Evolutionary conservation across 495 filamentous ascomycete genomes (phyloP), one percentile per base, ranked within the genome.

Genomic region (Trichoderma parareesei): DNA sequence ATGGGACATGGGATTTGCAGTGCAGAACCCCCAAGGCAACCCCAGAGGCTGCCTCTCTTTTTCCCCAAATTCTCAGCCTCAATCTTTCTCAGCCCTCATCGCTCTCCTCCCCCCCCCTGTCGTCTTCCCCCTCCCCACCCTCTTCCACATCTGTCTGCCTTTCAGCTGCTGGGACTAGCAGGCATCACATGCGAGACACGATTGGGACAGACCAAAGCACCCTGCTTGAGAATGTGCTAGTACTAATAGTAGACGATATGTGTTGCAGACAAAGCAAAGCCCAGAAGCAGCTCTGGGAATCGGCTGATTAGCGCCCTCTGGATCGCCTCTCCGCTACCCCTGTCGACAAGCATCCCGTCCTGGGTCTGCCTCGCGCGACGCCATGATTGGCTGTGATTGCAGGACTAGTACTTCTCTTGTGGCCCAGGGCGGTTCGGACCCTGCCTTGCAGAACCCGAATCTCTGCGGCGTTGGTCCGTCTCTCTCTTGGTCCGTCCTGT

Each of bases 371-470:
- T 57, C 20, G 20, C 53, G 4, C 27, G 11, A 18, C 27, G 20
- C 27, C 53, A 7, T 33, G 14, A 57, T 57, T 57, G 53, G 53
- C 53, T n/a, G 27, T 27, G 27, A 27, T 27, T 27, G 27, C 27
- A 37, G 10, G 33, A 4, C 3, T 20, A 27, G 53, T 14, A 55
- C 48, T 55, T 10, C 37, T 35, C 8, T 33, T 11, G 53, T 57
- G 53, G 53, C 53, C 27, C 27, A 57, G 53, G 40, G 53, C 53
- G 53, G 53, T 57, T 57, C 53, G 53, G 53, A 27, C 53, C 53
- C 18, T 14, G 9, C 6, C 27, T 27, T 27, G 40, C 40, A 41
- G 40, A 6, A 11, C 40, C 27, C 27, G 27, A 27, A 0, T 27
- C 2, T 27, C 27, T 27, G 27, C 27, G 27, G 27, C 27, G 27